Evolutionary conservation across 805 yeast genomes (phyloP).

Genomic region (Wickerhamomyces hampshirensis): DNA sequence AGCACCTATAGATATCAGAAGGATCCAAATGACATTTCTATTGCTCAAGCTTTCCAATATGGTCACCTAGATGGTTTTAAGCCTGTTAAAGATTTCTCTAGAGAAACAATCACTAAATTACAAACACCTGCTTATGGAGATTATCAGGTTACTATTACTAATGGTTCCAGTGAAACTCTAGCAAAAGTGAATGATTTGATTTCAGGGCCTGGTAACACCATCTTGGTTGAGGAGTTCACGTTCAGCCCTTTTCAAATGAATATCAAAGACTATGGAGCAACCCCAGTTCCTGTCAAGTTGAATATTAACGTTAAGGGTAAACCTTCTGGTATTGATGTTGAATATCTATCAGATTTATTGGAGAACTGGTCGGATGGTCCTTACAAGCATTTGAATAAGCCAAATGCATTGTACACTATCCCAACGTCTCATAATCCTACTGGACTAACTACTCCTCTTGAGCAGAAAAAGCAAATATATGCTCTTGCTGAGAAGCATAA

Average conservation of each 20-base stretch:
- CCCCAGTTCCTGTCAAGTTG: conserved; percentile 37
- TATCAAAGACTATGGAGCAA: conserved; percentile 22
- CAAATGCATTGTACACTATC: conserved; percentile 57
- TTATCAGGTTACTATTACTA: conserved; percentile 29
- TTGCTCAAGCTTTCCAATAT: not conserved
- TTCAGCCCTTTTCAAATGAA: conserved; percentile 35
- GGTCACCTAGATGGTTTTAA: conserved; percentile 48
- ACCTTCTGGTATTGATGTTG: conserved; percentile 34
- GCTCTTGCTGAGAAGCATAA: conserved; percentile 49
- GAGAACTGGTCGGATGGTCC: conserved; percentile 42
- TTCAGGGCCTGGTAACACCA: conserved; percentile 50
- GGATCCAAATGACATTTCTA: not conserved
- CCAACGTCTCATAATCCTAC: conserved; percentile 59
- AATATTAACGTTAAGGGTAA: conserved; percentile 41
- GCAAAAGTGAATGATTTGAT: conserved; percentile 43
- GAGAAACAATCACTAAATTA: conserved; percentile 34
- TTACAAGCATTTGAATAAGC: conserved; percentile 33
- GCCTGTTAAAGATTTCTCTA: conserved; percentile 57
- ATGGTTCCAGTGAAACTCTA: conserved; percentile 52
- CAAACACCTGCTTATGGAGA: conserved; percentile 38
- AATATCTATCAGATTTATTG: conserved; percentile 44
- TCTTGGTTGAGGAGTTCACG: conserved; percentile 61
- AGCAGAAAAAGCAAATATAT: conserved; percentile 43
- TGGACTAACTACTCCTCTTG: conserved; percentile 48
- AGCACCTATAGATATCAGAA: conserved; percentile 15